Evolutionary conservation across 305 asterid genomes (phyloP), one percentile per base, ranked within the genome.

Genomic region (Caryopteris hybrid): DNA sequence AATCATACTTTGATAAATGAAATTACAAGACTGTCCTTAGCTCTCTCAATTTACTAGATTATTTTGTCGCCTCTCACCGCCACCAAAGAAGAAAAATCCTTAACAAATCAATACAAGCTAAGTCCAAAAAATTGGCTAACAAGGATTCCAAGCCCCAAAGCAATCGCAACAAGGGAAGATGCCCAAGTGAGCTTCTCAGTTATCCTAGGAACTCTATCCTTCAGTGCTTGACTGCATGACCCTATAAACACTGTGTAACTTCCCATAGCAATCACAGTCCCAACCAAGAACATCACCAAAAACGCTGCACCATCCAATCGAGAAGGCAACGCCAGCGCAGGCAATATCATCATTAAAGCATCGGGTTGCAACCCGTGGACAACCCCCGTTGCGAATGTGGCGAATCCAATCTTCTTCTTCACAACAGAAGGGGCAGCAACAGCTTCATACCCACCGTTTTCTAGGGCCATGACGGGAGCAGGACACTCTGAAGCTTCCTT

Each of bases 171-270:
- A 33, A 91, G 78, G 7, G 97, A 91, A 34, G 99, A 85, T 6
- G 85, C 97, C 99, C 97, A 94, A 0, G 96, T 91, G 11, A 94
- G 96, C 79, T 91, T 91, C 88, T 94, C 99, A 0, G 99, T 91
- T 27, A 94, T 84, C 61, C 95, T 83, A 11, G 99, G 99, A 57
- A 94, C 63, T 56, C 93, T 80, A 27, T 87, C 96, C 84, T 94
- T 91, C n/a, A 91, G 80, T 0, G 93, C 97, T 72, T 89, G 75
- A 64, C 96, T 91, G 72, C 92, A 89, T 8, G 99, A 91, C 3
- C 96, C 96, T 11, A 94, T 87, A 16, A 94, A 86, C 62, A 84
- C 96, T 0, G 99, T 94, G 66, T 91, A 94, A 50, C 97, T 94
- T 22, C 96, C 99, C 99, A 94, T 94, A 3, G 99, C 96, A 1